Percentiles rank a stretch among this genome's conserved stretches.
phyloP scores from a whole-genome alignment of 345 rosid genomes.

The Boechera retrofracta region DNA sequence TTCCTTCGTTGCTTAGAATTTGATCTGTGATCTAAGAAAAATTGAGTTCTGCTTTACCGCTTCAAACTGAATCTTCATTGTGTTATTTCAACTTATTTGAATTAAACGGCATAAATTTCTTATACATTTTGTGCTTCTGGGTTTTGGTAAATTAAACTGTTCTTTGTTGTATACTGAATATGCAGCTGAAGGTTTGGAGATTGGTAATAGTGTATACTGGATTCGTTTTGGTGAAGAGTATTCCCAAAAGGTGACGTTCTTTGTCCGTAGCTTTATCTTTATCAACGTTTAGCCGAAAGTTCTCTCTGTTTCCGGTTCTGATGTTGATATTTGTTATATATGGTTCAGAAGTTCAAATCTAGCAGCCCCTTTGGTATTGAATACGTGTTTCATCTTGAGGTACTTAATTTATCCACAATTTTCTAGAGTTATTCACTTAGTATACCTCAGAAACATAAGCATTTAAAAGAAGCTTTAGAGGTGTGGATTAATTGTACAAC shows the following conservation, averaged over 20 bases:
- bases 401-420: constrained; percentile 37
- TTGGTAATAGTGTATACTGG: constrained; percentile 90
- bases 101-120: neutral
- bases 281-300: neutral
- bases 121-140: neutral
- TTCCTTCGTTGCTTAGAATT: neutral
- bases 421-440: constrained; percentile 11
- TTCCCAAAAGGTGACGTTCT: constrained; percentile 66
- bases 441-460: constrained; percentile 15
- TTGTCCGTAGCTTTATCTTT: constrained; percentile 3
- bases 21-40: neutral
- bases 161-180: constrained; percentile 41
- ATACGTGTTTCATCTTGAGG: constrained; percentile 96
- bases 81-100: neutral
- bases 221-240: constrained; percentile 85
- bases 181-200: constrained; percentile 75
- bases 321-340: constrained; percentile 27
- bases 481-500: neutral
- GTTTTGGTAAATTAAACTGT: constrained; percentile 30
- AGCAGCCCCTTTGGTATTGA: constrained; percentile 83
- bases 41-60: neutral
- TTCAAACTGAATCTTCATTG: neutral
- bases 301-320: constrained; percentile 2
- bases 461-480: constrained; percentile 5
- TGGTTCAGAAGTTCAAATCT: constrained; percentile 77